Evolutionary conservation across 2,329 filamentous ascomycete species (phyloP).

Genomic region (Sclerotinia borealis): DNA sequence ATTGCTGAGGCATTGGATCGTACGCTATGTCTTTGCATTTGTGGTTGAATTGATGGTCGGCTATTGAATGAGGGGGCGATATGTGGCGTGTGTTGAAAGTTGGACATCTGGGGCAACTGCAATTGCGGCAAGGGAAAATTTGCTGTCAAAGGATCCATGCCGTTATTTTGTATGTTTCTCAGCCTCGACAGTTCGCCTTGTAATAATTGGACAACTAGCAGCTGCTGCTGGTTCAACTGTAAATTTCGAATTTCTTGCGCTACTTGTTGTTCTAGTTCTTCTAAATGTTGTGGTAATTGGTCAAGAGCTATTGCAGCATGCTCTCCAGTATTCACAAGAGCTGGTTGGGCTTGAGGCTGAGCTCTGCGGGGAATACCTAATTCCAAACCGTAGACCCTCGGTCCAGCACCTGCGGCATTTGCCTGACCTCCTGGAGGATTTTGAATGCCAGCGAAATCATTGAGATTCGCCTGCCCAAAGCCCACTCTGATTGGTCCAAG

Average conservation of each 20-base stretch:
- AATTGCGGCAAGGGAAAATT: constrained; percentile 27
- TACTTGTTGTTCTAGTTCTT: constrained; percentile 62
- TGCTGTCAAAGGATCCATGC: constrained; percentile 19
- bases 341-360: constrained; percentile 20
- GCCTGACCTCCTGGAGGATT: constrained; percentile 36
- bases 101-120: constrained; percentile 17
- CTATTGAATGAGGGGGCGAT: constrained; percentile 4
- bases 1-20: constrained; percentile 44
- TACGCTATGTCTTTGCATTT: constrained; percentile 41
- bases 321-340: neutral
- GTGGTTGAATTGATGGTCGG: neutral
- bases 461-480: constrained; percentile 60
- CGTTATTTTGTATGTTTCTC: constrained; percentile 36
- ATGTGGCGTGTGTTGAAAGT: neutral
- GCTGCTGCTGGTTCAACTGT: constrained; percentile 58
- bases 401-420: constrained; percentile 22
- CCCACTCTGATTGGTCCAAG: constrained; percentile 70
- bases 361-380: constrained; percentile 29
- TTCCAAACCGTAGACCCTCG: constrained; percentile 33
- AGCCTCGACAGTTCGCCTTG: constrained; percentile 62
- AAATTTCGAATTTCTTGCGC: constrained; percentile 60
- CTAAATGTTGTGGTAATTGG: constrained; percentile 53
- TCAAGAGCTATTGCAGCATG: constrained; percentile 9
- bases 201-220: constrained; percentile 61
- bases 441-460: constrained; percentile 60